Conservation (phyloP, 805 yeast species). For the Danielozyma ontarioensis region DNA sequence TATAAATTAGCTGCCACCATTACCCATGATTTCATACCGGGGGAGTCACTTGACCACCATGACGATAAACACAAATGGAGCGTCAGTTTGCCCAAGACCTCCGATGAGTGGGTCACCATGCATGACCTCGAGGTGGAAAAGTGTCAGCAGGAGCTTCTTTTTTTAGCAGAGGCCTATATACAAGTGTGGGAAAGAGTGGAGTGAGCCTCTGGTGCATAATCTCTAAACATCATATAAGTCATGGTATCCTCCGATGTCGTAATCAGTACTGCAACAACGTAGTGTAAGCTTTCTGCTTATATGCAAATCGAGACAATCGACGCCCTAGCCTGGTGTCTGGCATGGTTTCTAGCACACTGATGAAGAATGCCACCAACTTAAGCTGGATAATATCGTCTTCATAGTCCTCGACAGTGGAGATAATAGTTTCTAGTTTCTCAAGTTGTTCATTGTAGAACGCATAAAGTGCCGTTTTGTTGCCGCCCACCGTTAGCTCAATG, state of each 20-base stretch:
- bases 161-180: slow-evolving; percentile 56
- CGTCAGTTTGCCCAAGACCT: slow-evolving; percentile 29
- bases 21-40: slow-evolving; percentile 9
- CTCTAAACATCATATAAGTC: too few relatives aligned
- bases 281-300: too few relatives aligned
- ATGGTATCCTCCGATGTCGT: too few relatives aligned
- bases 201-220: too few relatives aligned
- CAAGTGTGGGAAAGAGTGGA: slow-evolving; percentile 56
- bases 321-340: too few relatives aligned
- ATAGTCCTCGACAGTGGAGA: not conserved
- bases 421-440: not conserved
- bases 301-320: too few relatives aligned
- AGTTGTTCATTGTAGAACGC: not conserved
- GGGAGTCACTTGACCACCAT: slow-evolving; percentile 10
- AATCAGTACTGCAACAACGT: too few relatives aligned
- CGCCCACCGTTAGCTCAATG: not conserved
- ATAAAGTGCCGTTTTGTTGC: not conserved
- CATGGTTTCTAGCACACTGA: not conserved
- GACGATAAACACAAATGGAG: slow-evolving; percentile 45
- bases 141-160: slow-evolving; percentile 54
- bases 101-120: slow-evolving; percentile 54
- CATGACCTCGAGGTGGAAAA: slow-evolving; percentile 44
- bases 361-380: not conserved
- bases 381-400: not conserved
- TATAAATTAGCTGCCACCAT: slow-evolving; percentile 32